These are phyloP conservation scores for Penicillium antarcticum DNA, from an alignment of 495 filamentous ascomycete genomes.

Conservation along the genomic window DNA sequence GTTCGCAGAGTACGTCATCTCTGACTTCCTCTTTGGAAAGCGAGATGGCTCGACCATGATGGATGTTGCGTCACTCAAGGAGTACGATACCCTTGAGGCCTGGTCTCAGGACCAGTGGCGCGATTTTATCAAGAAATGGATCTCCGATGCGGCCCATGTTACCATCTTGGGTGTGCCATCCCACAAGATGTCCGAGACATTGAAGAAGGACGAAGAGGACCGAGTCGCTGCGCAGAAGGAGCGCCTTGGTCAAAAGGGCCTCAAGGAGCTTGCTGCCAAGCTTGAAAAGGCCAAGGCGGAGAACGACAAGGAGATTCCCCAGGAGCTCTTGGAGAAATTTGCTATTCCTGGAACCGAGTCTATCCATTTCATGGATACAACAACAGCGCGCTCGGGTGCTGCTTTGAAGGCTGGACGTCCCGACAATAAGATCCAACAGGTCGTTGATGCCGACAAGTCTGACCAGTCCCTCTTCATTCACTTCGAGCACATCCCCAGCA, in stretches of 20 bases:
- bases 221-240: slow-evolving; percentile 56
- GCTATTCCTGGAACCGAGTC: slow-evolving; percentile 78
- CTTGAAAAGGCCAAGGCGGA: slow-evolving; percentile 76
- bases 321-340: slow-evolving; percentile 73
- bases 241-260: slow-evolving; percentile 58
- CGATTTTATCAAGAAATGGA: slow-evolving; percentile 74
- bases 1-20: slow-evolving; percentile 78
- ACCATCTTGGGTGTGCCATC: slow-evolving; percentile 87
- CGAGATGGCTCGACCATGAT: slow-evolving; percentile 78
- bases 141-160: slow-evolving; percentile 80
- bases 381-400: slow-evolving; percentile 78
- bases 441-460: slow-evolving; percentile 66
- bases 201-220: slow-evolving; percentile 67
- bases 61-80: slow-evolving; percentile 61
- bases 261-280: slow-evolving; percentile 69
- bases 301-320: slow-evolving; percentile 78
- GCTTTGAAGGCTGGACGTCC: slow-evolving; percentile 66
- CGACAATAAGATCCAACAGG: slow-evolving; percentile 68
- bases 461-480: slow-evolving; percentile 85
- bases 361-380: slow-evolving; percentile 89
- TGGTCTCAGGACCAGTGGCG: slow-evolving; percentile 88
- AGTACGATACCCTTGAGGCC: slow-evolving; percentile 71
- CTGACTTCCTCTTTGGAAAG: slow-evolving; percentile 86
- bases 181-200: slow-evolving; percentile 60
- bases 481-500: slow-evolving; percentile 87